Percentiles rank a stretch among this genome's conserved stretches.
Evolutionary conservation across 805 yeast genomes (phyloP).

Genomic region (Ogataea ganodermae): DNA sequence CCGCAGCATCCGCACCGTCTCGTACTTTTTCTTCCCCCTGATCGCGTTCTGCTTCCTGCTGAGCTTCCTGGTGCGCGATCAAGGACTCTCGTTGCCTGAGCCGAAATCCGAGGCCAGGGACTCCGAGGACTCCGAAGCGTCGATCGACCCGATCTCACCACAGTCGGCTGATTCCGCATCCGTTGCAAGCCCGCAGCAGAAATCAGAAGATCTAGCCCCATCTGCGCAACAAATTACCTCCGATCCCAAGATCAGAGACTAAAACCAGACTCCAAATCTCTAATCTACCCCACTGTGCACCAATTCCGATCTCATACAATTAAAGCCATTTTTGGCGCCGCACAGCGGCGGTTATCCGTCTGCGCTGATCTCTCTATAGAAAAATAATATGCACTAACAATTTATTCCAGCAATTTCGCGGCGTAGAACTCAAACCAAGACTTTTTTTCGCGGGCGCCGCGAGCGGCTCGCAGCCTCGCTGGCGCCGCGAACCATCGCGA

Average conservation of each 20-base stretch:
- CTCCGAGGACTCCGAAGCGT: not conserved
- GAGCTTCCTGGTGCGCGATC: constrained; percentile 39
- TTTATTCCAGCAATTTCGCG: not conserved
- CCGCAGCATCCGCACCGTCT: constrained; percentile 35
- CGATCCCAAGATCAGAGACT: too few species aligned
- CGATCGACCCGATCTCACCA: not conserved
- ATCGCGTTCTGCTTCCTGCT: constrained; percentile 37
- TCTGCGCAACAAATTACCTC: too few species aligned
- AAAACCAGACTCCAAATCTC: not conserved
- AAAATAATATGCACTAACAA: not conserved
- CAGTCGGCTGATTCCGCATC: too few species aligned
- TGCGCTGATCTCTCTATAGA: not conserved
- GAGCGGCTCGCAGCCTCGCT: not conserved
- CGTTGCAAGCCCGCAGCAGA: too few species aligned
- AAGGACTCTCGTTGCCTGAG: constrained; percentile 34
- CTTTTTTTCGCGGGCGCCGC: not conserved
- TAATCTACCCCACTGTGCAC: not conserved
- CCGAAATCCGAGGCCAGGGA: not conserved
- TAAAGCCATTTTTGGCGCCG: not conserved
- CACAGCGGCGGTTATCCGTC: not conserved
- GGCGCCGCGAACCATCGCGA: too few species aligned
- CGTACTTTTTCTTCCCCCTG: constrained; percentile 39
- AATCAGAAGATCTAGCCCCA: too few species aligned
- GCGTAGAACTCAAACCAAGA: not conserved
- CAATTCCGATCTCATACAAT: not conserved